Evolutionary conservation across 2,329 filamentous ascomycete genomes (phyloP).

Genomic region (Ustulina deusta): DNA sequence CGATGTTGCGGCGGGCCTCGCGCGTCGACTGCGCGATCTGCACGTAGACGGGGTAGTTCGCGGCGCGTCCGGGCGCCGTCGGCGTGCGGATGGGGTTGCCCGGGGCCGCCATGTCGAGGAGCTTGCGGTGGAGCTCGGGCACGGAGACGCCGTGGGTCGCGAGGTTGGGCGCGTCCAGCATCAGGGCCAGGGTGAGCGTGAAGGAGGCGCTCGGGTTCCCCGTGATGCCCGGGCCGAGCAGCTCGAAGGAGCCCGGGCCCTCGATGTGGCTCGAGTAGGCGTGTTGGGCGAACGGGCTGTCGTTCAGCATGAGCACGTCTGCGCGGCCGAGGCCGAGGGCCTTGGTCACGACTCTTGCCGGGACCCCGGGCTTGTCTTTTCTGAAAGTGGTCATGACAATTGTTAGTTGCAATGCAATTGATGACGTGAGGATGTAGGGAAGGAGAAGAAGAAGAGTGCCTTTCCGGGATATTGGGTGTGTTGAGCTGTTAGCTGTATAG

Average conservation of each 20-base stretch:
- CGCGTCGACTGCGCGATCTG: slow-evolving; percentile 27
- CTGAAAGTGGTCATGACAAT: background rate
- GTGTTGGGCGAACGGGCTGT: slow-evolving; percentile 36
- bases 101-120: slow-evolving; percentile 16
- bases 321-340: slow-evolving; percentile 22
- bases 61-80: background rate
- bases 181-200: slow-evolving; percentile 28
- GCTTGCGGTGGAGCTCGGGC: slow-evolving; percentile 34
- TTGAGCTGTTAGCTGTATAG: background rate
- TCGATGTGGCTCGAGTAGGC: slow-evolving; percentile 22
- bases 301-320: slow-evolving; percentile 37
- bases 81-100: background rate
- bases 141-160: slow-evolving; percentile 28
- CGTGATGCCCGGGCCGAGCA: slow-evolving; percentile 32
- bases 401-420: slow-evolving; percentile 6
- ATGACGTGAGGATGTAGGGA: too few relatives aligned
- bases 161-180: slow-evolving; percentile 35
- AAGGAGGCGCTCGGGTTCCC: slow-evolving; percentile 23
- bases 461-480: background rate
- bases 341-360: slow-evolving; percentile 25
- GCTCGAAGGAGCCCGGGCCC: slow-evolving; percentile 33
- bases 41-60: slow-evolving; percentile 34
- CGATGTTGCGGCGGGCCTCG: slow-evolving; percentile 11
- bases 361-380: slow-evolving; percentile 27
- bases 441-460: too few relatives aligned